A percentile compares a stretch with the other conserved stretches of the same genome.
Conservation (phyloP, 495 filamentous ascomycete species). For the Aspergillus leporis region DNA sequence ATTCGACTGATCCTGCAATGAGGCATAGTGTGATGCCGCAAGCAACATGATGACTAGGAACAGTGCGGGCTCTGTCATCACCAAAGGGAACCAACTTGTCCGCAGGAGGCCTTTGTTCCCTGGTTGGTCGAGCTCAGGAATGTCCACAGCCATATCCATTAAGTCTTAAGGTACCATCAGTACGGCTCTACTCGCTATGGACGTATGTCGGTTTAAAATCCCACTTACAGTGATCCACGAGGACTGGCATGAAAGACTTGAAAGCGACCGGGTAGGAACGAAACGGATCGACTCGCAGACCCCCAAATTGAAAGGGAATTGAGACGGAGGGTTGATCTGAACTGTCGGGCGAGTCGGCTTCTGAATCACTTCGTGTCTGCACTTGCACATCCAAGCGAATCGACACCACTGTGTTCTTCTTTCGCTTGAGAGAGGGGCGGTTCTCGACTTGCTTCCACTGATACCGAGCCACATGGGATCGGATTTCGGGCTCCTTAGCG, state of each 20-base stretch:
- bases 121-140: conserved; percentile 45
- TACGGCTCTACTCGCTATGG: neutral
- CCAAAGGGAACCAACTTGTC: conserved; percentile 47
- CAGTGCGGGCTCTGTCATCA: conserved; percentile 41
- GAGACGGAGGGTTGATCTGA: neutral
- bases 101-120: conserved; percentile 38
- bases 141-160: conserved; percentile 45
- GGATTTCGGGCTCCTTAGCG: conserved; percentile 27
- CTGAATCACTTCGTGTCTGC: neutral
- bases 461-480: conserved; percentile 33
- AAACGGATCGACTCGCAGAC: conserved; percentile 42
- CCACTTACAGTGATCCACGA: conserved; percentile 43
- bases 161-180: conserved; percentile 31
- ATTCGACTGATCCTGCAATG: conserved; percentile 17
- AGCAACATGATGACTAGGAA: conserved; percentile 46
- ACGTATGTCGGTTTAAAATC: neutral
- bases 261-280: conserved; percentile 33
- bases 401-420: conserved; percentile 1
- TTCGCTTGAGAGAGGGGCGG: conserved; percentile 13
- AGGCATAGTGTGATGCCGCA: conserved; percentile 41
- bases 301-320: conserved; percentile 27
- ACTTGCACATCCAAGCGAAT: conserved; percentile 4
- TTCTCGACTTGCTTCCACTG: conserved; percentile 26
- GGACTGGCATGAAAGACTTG: conserved; percentile 27
- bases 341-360: neutral